Percentiles rank a stretch among this genome's conserved stretches.
Conservation (phyloP, 805 yeast species). For the Alloascoidea hylecoeti region DNA sequence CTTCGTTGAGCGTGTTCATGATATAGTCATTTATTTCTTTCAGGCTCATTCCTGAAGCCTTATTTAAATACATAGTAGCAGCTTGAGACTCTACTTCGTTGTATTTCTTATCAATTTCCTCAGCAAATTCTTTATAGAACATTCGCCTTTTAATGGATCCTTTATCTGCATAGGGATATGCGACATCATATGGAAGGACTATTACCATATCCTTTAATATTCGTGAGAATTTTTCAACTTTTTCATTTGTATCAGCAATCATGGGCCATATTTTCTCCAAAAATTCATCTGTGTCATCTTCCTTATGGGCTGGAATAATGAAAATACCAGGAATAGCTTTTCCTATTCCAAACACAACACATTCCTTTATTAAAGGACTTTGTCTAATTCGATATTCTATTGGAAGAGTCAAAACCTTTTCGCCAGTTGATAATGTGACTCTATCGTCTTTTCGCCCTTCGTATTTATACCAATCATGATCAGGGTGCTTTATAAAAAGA, state of each 20-base stretch:
- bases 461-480: conserved; percentile 6
- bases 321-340: conserved; percentile 5
- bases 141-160: conserved; percentile 8
- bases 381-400: conserved; percentile 7
- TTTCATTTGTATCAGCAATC: conserved; percentile 6
- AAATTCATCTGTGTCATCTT: conserved; percentile 2
- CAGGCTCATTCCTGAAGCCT: no score
- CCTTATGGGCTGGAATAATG: conserved; percentile 3
- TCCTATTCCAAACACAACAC: conserved; percentile 8
- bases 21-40: no score
- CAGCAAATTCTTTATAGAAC: conserved; percentile 6
- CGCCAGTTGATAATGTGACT: conserved; percentile 7
- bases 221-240: conserved; percentile 6
- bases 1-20: no score
- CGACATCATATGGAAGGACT: conserved; percentile 5
- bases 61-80: no score
- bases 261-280: conserved; percentile 6
- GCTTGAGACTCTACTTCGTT: conserved; percentile 4
- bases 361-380: conserved; percentile 5
- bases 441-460: conserved; percentile 7
- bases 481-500: no score
- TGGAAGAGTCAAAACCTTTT: conserved; percentile 7
- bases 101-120: conserved; percentile 6
- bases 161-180: conserved; percentile 8
- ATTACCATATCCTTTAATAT: conserved; percentile 5